Base-by-base conservation (phyloP, 2,329 filamentous ascomycete genomes). In the Cyclaneusma minus region DNA sequence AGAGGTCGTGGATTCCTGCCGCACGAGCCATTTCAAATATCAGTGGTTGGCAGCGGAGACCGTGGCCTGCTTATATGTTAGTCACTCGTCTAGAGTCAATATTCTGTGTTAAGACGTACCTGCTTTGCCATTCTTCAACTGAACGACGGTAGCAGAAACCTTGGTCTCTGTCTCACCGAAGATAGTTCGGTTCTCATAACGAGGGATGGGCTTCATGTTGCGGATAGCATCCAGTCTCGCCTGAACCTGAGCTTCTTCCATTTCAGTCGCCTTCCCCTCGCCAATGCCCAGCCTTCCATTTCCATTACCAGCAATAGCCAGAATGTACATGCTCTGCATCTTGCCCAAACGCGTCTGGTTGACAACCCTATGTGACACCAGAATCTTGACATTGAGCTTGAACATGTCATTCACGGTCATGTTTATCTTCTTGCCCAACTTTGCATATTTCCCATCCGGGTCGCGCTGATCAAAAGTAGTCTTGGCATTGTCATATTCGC, bases 291-390 rank as follows among this genome's bases (percentile, higher is more conserved):
- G 54, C 43, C 87, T 65, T 10, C 89, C 89, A 38, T 89, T 68
- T 31, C 71, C 67, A 53, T 95, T 92, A 27, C 89, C 89, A 5
- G 84, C 85, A 39, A 94, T 73, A 21, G 73, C 73, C 34, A 95
- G 56, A 41, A 71, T 63, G 43, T 87, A 91, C 21, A 64, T 43
- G 50, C 76, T 81, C 39, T 66, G 64, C 32, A 98, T 76, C 64
- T 95, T 98, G 48, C 89, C 89, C 54, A 98, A 71, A 59, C 87
- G 80, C 13, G 89, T 95, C 64, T 95, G 87, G 56, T 98, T 95
- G 37, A 69, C 62, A 32, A 98, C 89, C 21, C 55, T 54, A 44
- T 87, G 80, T 4, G 48, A 46, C 24, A 92, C 78, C 24, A 98
- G 56, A 24, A 65, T 61, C 63, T 91, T 93, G 36, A 68, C 56